Base-by-base conservation (phyloP, 2,329 filamentous ascomycete genomes). In the Ceratocystiopsis brevicomis region DNA sequence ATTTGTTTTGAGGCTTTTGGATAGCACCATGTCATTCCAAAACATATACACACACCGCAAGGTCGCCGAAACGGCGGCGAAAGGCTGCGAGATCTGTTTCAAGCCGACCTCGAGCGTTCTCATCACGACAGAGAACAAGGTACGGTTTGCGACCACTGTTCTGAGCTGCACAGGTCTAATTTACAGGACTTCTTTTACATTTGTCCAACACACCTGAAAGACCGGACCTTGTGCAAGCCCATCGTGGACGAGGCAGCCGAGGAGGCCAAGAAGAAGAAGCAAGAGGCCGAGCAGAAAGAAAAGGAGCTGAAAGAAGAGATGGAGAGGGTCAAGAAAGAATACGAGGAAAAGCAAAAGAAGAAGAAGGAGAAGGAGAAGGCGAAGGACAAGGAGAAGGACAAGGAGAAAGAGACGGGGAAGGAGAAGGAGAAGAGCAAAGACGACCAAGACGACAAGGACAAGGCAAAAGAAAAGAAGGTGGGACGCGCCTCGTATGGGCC, bases 41-140 rank as follows among this genome's bases (percentile, higher is more conserved):
- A 96, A 96, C 56, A 61, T 81, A 30, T 96, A 88, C 63, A 76
- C 83, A 49, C 81, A 87, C 50, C 81, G 88, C 41, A 83, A 77
- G 52, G 88, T 96, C 34, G 86, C 86, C 13, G 85, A 93, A 30
- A 72, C 76, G n/a, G 72, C 80, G 1, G 72, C 83, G 13, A 93
- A 83, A 61, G 69, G 83, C 41, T 98, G 90, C 61, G 81, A 85
- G 60, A 76, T 96, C 49, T 96, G 90, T 68, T 92, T 80, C 66
- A 93, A 90, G 61, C 81, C 82, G 10, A 85, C 79, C 46, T 76
- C 78, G 8, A 92, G 80, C 50, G 88, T 96, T 16, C 67, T 98
- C 44, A 83, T 94, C 52, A 92, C 86, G 10, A 74, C 82, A 0
- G 86, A 92, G 54, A 87, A 84, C 54, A 90, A 88, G 75, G 87